A percentile compares a stretch with the other conserved stretches of the same genome.
These are phyloP conservation scores for Yamadazyma diospyri DNA, from an alignment of 1,139 yeast genomes.

Conservation along the genomic window DNA sequence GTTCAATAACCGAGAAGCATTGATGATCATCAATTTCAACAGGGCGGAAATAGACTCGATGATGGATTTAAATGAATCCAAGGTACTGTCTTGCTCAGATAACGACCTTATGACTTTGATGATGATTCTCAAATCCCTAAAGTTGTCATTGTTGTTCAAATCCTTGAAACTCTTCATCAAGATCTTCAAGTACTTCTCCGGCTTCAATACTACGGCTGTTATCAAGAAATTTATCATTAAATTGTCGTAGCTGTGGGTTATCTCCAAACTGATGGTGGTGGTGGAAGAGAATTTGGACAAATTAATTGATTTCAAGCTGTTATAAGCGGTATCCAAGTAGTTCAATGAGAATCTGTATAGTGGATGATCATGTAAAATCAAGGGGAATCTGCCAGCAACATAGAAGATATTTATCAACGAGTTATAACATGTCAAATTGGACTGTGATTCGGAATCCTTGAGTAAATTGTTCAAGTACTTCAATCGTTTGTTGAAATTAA, in stretches of 20 bases:
- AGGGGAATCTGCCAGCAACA: constrained; percentile 37
- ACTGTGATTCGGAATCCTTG: constrained; percentile 30
- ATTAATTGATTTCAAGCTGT: constrained; percentile 20
- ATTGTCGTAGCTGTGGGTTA: constrained; percentile 16
- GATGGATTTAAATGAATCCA: constrained; percentile 20
- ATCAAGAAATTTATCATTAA: constrained; percentile 38
- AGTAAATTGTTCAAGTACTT: constrained; percentile 32
- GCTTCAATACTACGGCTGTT: constrained; percentile 40
- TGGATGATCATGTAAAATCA: constrained; percentile 29
- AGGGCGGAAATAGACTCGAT: constrained; percentile 22
- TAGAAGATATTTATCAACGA: constrained; percentile 39
- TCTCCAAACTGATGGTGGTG: constrained; percentile 10
- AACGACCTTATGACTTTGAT: constrained; percentile 39
- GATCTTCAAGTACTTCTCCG: constrained; percentile 29
- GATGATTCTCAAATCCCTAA: constrained; percentile 28
- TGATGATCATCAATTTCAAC: constrained; percentile 29
- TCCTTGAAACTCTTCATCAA: constrained; percentile 24
- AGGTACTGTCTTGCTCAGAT: constrained; percentile 28
- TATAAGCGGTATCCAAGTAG: constrained; percentile 38
- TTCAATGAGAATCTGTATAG: constrained; percentile 39
- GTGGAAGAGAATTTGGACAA: constrained; percentile 15
- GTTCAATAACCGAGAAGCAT: constrained; percentile 27
- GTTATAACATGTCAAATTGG: constrained; percentile 43
- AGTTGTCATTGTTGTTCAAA: constrained; percentile 19
- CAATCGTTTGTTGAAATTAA: constrained; percentile 35